Base-by-base conservation (phyloP, 768 basidiomycete genomes). In the Terana coerulea region DNA sequence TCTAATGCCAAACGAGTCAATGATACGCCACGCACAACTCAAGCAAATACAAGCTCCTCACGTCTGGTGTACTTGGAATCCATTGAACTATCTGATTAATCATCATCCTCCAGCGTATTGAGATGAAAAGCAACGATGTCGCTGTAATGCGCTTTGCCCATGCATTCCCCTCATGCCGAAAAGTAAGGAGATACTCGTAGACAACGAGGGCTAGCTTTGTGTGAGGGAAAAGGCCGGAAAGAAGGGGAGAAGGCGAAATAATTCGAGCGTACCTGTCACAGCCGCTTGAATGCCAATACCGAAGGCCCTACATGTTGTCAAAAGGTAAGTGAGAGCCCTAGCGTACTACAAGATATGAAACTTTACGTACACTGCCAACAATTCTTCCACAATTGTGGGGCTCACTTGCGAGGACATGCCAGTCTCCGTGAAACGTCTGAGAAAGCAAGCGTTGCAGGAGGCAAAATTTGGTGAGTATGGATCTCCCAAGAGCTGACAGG, bases 131-230 rank as follows among this genome's bases (percentile, higher is more conserved):
- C 31, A 31, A 10, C 21, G 47, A 34, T 6, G 33, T 34, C 5
- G 14, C 21, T 10, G 15, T 36, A 19, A 31, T 3, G n/a, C 28
- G 19, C 25, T 34, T 35, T 34, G 11, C 37, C 47, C 30, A 25
- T 7, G 21, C 19, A 1, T 14, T n/a, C n/a, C n/a, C n/a, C 21
- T 48, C 47, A 15, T 36, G 33, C 12, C 28, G 22, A 1, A 48
- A 25, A n/a, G 47, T 36, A 9, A 48, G 15, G 8, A 36, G 12
- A 15, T 48, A 48, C 24, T 48, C 47, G 33, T 48, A 48, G 8
- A 21, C 19, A 7, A 36, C 47, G 17, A 48, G 14, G 8, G 33
- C 47, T 48, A n/a, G 35, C 6, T 19, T 19, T 37, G 35, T 37
- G 35, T 19, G 35, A n/a, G n/a, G n/a, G n/a, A n/a, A n/a, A n/a